phyloP scores from a whole-genome alignment of 257 asterid genomes.

The Plantago major region DNA sequence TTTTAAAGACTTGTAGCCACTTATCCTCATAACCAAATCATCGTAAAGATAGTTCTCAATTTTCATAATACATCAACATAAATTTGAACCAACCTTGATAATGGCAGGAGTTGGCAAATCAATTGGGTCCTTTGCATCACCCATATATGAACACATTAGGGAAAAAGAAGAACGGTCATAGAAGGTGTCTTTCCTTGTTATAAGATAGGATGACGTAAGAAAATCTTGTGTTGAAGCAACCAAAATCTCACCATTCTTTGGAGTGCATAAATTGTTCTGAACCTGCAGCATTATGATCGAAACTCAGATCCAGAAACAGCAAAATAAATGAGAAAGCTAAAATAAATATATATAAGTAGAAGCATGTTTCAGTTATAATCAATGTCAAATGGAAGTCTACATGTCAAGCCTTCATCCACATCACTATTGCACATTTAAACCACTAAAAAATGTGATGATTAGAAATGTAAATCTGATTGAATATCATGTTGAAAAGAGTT shows the following conservation, averaged over 20 bases:
- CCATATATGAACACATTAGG: constrained; percentile 78
- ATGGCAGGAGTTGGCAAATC: constrained; percentile 92
- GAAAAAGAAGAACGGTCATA: constrained; percentile 91
- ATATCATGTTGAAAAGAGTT: no score
- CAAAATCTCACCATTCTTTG: constrained; percentile 97
- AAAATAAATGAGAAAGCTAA: constrained; percentile 9
- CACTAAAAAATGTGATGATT: no score
- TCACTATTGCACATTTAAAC: no score
- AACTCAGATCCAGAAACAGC: constrained; percentile 10
- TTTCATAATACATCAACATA: constrained; percentile 11
- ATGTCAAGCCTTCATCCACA: no score
- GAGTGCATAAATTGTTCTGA: constrained; percentile 96
- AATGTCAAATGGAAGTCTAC: no score
- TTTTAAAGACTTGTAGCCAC: neutral
- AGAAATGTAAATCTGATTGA: no score
- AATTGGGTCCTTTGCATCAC: constrained; percentile 81
- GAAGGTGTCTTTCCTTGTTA: constrained; percentile 95
- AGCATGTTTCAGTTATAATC: neutral
- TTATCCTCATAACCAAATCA: constrained; percentile 10
- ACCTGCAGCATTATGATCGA: constrained; percentile 59
- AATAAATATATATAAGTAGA: constrained; percentile 1
- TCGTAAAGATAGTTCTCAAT: constrained; percentile 4
- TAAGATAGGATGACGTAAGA: constrained; percentile 89
- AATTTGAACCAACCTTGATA: constrained; percentile 55
- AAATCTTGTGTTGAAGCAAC: constrained; percentile 99